Evolutionary conservation across 2,329 filamentous ascomycete genomes (phyloP).

Genomic region (Drechslerella coelobrocha): DNA sequence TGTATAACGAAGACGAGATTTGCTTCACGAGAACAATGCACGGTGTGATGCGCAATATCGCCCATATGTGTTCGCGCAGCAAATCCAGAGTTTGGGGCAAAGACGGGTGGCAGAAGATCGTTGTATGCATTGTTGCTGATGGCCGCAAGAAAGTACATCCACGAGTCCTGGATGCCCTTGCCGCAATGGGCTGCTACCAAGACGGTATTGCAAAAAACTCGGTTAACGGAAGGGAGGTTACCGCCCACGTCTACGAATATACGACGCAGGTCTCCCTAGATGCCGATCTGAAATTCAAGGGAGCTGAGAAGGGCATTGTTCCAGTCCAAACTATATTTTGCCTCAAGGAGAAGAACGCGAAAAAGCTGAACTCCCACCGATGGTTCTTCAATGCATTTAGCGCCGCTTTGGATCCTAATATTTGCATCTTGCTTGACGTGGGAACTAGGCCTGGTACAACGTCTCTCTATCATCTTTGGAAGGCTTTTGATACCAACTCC

Average conservation of each 20-base stretch:
- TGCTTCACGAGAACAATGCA: constrained; percentile 98
- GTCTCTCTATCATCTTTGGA: constrained; percentile 97
- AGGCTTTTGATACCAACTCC: constrained; percentile 96
- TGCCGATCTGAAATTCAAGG: constrained; percentile 96
- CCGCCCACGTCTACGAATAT: constrained; percentile 97
- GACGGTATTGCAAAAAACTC: constrained; percentile 98
- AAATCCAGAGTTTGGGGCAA: constrained; percentile 97
- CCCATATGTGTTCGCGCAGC: constrained; percentile 90
- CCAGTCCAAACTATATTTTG: constrained; percentile 99
- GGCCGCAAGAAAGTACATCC: constrained; percentile 93
- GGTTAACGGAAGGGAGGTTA: constrained; percentile 94
- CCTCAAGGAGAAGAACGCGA: constrained; percentile 94
- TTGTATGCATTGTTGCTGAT: constrained; percentile 95
- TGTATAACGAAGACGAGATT: constrained; percentile 99
- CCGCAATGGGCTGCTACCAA: constrained; percentile 97
- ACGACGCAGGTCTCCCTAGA: constrained; percentile 97
- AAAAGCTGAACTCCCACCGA: constrained; percentile 96
- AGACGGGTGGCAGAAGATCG: constrained; percentile 97
- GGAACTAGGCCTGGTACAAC: constrained; percentile 88
- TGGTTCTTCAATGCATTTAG: constrained; percentile 99
- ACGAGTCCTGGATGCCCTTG: constrained; percentile 88
- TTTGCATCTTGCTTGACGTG: constrained; percentile 95
- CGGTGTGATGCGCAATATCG: constrained; percentile 97
- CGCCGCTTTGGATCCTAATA: constrained; percentile 87
- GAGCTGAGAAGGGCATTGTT: constrained; percentile 97